Conservation (phyloP, 2,329 filamentous ascomycete genomes). For the Phaeosphaeriaceae sp. region DNA sequence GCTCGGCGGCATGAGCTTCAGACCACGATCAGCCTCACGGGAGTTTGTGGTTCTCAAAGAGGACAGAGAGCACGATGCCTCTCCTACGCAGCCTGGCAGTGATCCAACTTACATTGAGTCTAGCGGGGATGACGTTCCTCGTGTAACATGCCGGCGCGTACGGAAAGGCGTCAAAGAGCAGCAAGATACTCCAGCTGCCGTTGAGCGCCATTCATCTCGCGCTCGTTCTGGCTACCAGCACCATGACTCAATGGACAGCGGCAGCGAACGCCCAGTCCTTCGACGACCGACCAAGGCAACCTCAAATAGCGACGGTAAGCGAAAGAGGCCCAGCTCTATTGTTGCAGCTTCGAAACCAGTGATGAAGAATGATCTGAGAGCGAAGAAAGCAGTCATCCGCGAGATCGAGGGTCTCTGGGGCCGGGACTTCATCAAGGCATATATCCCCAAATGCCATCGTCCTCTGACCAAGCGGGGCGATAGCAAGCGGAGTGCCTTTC, state of each 20-base stretch:
- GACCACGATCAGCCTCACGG: neutral
- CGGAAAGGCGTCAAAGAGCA: neutral
- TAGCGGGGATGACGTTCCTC: conserved; percentile 8
- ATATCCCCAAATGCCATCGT: conserved; percentile 40
- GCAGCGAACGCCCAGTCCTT: neutral
- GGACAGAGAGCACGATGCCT: neutral
- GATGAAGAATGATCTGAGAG: conserved; percentile 34
- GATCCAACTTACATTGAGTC: neutral
- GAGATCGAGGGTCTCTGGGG: conserved; percentile 41
- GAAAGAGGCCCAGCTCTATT: conserved; percentile 28
- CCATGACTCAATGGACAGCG: neutral
- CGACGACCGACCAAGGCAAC: conserved; percentile 8
- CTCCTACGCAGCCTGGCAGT: neutral
- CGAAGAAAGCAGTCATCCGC: conserved; percentile 32
- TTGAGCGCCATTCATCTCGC: neutral
- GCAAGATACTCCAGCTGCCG: neutral
- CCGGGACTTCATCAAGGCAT: conserved; percentile 32
- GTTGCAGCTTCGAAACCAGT: conserved; percentile 24
- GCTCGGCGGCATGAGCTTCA: conserved; percentile 4
- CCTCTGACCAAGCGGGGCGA: conserved; percentile 31
- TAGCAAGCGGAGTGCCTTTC: conserved; percentile 25
- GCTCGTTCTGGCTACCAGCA: neutral
- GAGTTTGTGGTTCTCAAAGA: neutral
- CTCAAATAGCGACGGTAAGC: conserved; percentile 7
- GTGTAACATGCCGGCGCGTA: neutral